Evolutionary conservation across 1,284 basidiomycete species (phyloP), one percentile per base, ranked within the genome.

Genomic region (Malassezia japonica): DNA sequence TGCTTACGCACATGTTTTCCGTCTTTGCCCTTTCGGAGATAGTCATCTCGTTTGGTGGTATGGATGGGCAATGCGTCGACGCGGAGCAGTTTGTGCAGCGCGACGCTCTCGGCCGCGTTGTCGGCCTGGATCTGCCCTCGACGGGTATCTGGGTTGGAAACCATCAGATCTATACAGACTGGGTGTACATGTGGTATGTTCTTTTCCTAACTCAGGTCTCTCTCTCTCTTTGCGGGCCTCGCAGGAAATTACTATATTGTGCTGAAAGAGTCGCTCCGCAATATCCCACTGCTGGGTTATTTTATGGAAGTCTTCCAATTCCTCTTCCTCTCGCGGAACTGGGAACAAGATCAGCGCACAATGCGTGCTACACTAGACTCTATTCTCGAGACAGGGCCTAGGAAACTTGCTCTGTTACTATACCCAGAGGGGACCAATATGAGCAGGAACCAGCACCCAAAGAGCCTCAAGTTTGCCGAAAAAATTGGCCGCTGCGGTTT

Each of bases 131-230:
- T 9, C 16, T 46, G 18, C 45, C 45, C 2, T 4, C 15, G 2
- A 18, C 10, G 10, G 35, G 34, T 6, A 21, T 46, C 15, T 46
- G 45, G 45, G 38, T 46, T 12, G 27, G n/a, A 6, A 46, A 46
- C 29, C 45, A 46, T 16, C 45, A 46, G 13, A 36, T 46, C 15
- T 46, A 46, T 18, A 46, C 45, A 6, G 45, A 46, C 31, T 46
- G 45, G 45, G 34, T 38, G 16, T 46, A 46, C 45, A 36, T 46
- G 35, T 46, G 45, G 45, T 44, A 29, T 15, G 40, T 29, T 6
- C 13, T 2, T 34, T n/a, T 1, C 27, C 29, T 5, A 42, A 10
- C 4, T 4, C 13, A 42, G 40, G 40, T 13, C 16, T 33, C 35
- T 45, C 10, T 23, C 43, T 6, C 3, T 13, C 16, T 27, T 10